Conservation (phyloP, 2,329 filamentous ascomycete genomes). For the Diaporthe citriasiana region DNA sequence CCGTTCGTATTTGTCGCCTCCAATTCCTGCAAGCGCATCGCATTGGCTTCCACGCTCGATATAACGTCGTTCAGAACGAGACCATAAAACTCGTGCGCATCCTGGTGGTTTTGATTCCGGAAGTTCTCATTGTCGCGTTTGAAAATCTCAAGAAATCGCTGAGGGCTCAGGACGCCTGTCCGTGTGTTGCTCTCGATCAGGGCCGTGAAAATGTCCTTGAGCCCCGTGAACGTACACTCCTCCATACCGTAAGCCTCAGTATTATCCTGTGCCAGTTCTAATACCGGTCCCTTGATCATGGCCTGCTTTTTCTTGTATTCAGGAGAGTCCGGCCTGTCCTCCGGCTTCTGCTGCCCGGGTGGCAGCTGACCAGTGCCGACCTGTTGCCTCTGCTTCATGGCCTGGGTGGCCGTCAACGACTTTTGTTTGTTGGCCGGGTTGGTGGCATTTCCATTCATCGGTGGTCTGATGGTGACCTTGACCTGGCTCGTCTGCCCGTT, state of each 20-base stretch:
- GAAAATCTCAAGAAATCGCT: conserved; percentile 93
- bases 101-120: conserved; percentile 95
- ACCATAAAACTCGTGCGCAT: conserved; percentile 97
- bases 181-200: conserved; percentile 85
- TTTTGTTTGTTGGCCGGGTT: conserved; percentile 62
- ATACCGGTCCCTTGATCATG: conserved; percentile 63
- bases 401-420: conserved; percentile 67
- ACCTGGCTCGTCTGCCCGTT: conserved; percentile 70
- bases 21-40: conserved; percentile 72
- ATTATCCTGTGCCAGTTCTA: conserved; percentile 86
- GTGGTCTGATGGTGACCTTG: conserved; percentile 72
- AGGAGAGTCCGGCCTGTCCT: conserved; percentile 94
- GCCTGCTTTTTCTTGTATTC: conserved; percentile 99
- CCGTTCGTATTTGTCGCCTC: conserved; percentile 59
- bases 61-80: conserved; percentile 96
- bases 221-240: conserved; percentile 91
- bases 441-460: conserved; percentile 64
- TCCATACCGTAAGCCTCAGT: conserved; percentile 88
- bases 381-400: conserved; percentile 68
- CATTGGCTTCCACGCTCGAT: conserved; percentile 90
- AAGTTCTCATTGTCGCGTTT: conserved; percentile 98
- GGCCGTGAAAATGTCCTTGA: conserved; percentile 97
- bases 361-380: conserved; percentile 68
- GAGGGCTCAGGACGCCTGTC: conserved; percentile 91
- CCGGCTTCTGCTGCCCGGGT: conserved; percentile 73